A percentile compares a stretch with the other conserved stretches of the same genome.
Evolutionary conservation across 2,329 filamentous ascomycete species (phyloP).

Genomic region (Talaromyces marneffei): DNA sequence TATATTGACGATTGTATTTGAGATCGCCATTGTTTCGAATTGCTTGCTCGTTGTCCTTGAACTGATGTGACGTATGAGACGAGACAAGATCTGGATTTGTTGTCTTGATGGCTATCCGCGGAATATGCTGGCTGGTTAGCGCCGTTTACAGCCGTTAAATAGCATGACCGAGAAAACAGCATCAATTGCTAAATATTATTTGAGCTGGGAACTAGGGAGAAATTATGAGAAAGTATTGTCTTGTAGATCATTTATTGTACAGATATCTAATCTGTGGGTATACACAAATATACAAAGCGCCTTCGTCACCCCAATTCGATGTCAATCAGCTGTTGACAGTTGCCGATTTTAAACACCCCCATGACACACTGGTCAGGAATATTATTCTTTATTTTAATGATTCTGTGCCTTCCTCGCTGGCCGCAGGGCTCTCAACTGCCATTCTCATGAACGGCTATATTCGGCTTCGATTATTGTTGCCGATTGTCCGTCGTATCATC

Average conservation of each 20-base stretch:
- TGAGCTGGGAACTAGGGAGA: no score
- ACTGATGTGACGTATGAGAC: background rate
- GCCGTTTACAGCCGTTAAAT: background rate
- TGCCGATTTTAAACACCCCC: background rate
- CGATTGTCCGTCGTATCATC: conserved; percentile 15
- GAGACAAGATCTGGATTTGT: background rate
- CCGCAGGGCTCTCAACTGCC: conserved; percentile 4
- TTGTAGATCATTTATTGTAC: conserved; percentile 4
- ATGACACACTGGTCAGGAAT: background rate
- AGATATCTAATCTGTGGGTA: conserved; percentile 1
- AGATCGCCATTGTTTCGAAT: background rate
- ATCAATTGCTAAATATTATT: no score
- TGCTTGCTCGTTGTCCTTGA: background rate
- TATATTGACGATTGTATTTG: conserved; percentile 30
- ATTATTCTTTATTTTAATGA: background rate
- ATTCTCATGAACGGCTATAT: conserved; percentile 16
- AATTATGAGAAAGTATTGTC: background rate
- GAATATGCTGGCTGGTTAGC: background rate
- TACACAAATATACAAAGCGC: conserved; percentile 4
- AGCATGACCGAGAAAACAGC: no score
- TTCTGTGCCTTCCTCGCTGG: background rate
- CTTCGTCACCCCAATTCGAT: background rate
- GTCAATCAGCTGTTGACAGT: background rate
- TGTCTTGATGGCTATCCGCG: background rate
- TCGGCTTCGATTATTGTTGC: conserved; percentile 10